These are phyloP conservation scores for Penicillium sp. DNA, from an alignment of 2,329 filamentous ascomycete genomes.

Conservation along the genomic window DNA sequence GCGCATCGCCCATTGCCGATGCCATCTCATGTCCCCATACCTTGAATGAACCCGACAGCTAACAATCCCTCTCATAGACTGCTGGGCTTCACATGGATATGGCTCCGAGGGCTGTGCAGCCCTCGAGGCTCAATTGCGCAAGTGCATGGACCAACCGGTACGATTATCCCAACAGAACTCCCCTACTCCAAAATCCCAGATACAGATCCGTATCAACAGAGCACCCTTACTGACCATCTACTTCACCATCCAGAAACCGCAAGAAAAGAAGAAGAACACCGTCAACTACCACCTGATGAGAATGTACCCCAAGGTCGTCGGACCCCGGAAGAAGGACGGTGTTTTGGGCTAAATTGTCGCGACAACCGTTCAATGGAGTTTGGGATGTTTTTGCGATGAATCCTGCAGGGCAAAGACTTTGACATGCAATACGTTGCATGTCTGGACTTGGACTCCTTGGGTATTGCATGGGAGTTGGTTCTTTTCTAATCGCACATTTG, in stretches of 20 bases:
- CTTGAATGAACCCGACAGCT: not conserved
- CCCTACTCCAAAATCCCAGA: not conserved
- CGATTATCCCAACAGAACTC: constrained; percentile 33
- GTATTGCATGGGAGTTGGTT: constrained; percentile 18
- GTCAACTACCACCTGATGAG: constrained; percentile 92
- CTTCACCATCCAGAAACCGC: constrained; percentile 51
- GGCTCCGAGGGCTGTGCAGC: constrained; percentile 58
- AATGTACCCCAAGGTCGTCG: constrained; percentile 71
- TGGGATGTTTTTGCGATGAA: constrained; percentile 17
- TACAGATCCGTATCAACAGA: not conserved
- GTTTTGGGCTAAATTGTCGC: constrained; percentile 32
- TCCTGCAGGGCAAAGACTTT: not conserved
- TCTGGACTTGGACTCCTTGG: not conserved
- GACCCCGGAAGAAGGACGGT: constrained; percentile 65
- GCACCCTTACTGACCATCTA: constrained; percentile 4
- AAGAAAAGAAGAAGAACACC: constrained; percentile 64
- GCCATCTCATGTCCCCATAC: not conserved
- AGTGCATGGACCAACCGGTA: constrained; percentile 80
- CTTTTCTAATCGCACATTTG: constrained; percentile 20
- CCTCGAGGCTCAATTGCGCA: constrained; percentile 61
- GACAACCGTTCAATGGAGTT: constrained; percentile 18
- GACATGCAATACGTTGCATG: not conserved
- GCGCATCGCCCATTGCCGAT: not conserved
- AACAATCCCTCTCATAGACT: constrained; percentile 32
- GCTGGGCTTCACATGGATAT: constrained; percentile 50